Conservation (phyloP, 1,284 basidiomycete genomes). For the Apiotrichum mycotoxinovorans region DNA sequence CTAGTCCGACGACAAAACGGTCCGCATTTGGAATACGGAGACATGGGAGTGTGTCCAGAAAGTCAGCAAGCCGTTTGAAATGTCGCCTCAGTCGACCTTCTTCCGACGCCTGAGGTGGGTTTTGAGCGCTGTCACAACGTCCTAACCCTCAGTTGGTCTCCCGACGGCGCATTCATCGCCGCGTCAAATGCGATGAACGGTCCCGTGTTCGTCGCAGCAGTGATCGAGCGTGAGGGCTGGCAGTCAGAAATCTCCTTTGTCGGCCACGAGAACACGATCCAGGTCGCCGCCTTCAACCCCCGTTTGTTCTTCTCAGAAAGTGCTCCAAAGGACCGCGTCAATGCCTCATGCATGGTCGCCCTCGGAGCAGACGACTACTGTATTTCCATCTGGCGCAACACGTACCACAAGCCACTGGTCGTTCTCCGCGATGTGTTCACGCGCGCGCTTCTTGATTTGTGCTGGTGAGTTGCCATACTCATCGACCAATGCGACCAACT, state of each 20-base stretch:
- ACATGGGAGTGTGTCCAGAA: slow-evolving; percentile 85
- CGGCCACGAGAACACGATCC: slow-evolving; percentile 96
- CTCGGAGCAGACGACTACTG: slow-evolving; percentile 77
- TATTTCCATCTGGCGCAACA: slow-evolving; percentile 90
- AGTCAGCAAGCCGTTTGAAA: slow-evolving; percentile 83
- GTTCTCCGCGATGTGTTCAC: slow-evolving; percentile 93
- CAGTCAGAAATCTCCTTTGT: slow-evolving; percentile 86
- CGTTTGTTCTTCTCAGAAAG: slow-evolving; percentile 77
- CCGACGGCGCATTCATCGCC: slow-evolving; percentile 95
- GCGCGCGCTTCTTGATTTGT: slow-evolving; percentile 89
- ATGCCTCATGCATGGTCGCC: slow-evolving; percentile 62
- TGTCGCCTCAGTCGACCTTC: slow-evolving; percentile 92
- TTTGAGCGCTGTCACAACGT: not conserved
- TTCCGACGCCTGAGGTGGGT: slow-evolving; percentile 81
- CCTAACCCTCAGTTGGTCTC: slow-evolving; percentile 74
- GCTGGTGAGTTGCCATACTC: slow-evolving; percentile 60
- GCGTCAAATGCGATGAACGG: slow-evolving; percentile 97
- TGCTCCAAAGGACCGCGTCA: slow-evolving; percentile 28
- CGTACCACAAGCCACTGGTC: slow-evolving; percentile 79
- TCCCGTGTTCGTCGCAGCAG: slow-evolving; percentile 94
- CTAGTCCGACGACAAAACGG: slow-evolving; percentile 90
- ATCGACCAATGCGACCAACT: slow-evolving; percentile 41
- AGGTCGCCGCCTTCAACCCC: slow-evolving; percentile 91
- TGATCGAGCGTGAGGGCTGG: slow-evolving; percentile 84
- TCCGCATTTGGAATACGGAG: slow-evolving; percentile 92